phyloP scores from a whole-genome alignment of 495 filamentous ascomycete species.

The Tuber magnatum region DNA sequence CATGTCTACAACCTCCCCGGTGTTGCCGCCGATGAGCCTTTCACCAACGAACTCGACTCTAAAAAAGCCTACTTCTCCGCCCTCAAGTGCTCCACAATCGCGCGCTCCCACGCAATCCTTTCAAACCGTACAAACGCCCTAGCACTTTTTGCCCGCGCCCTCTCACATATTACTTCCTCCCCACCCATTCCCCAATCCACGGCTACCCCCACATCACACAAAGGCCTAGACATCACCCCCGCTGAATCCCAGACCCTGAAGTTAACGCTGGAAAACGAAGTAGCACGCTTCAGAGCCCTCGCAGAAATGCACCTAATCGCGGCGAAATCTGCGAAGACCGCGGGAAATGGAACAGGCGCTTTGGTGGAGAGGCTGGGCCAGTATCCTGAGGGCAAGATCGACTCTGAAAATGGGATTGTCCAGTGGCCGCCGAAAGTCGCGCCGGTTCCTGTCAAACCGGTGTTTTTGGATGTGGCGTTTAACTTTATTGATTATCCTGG shows the following conservation, averaged over 20 bases:
- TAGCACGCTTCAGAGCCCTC: slow-evolving; percentile 70
- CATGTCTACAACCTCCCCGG: slow-evolving; percentile 84
- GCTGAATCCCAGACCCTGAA: slow-evolving; percentile 53
- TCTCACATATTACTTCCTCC: slow-evolving; percentile 48
- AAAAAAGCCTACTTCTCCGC: slow-evolving; percentile 81
- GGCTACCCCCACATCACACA: slow-evolving; percentile 37
- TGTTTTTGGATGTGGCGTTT: slow-evolving; percentile 95
- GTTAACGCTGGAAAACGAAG: slow-evolving; percentile 56
- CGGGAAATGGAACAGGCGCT: slow-evolving; percentile 44
- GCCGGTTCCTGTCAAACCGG: slow-evolving; percentile 82
- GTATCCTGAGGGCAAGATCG: slow-evolving; percentile 59
- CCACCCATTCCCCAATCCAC: slow-evolving; percentile 42
- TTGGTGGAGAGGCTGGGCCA: slow-evolving; percentile 66
- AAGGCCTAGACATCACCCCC: slow-evolving; percentile 52
- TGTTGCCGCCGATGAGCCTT: slow-evolving; percentile 72
- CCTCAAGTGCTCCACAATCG: slow-evolving; percentile 78
- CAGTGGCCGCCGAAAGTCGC: slow-evolving; percentile 75
- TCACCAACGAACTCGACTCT: slow-evolving; percentile 67
- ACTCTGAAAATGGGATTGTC: slow-evolving; percentile 70
- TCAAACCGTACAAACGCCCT: slow-evolving; percentile 70
- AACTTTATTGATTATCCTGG: slow-evolving; percentile 96
- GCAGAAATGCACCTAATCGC: slow-evolving; percentile 65
- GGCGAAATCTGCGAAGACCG: slow-evolving; percentile 42
- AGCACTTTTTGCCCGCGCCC: slow-evolving; percentile 67
- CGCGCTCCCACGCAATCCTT: slow-evolving; percentile 71